Evolutionary conservation across 768 basidiomycete species (phyloP).

Genomic region (Rhodotorula babjevae): DNA sequence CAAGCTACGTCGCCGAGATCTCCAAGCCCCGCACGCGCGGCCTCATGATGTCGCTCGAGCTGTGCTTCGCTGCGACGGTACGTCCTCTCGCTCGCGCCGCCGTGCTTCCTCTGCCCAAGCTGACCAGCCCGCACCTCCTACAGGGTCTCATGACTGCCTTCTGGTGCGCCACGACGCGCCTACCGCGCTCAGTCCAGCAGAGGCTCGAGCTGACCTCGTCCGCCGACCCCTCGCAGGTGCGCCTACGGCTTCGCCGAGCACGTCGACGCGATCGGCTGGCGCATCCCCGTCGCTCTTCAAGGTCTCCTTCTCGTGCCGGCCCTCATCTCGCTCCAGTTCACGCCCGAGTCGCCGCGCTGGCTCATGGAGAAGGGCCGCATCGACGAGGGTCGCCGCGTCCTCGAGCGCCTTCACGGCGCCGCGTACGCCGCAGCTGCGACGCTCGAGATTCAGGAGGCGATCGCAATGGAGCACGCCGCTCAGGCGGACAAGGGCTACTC

Average conservation of each 20-base stretch:
- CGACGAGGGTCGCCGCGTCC: constrained; percentile 35
- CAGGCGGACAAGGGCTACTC: constrained; percentile 9
- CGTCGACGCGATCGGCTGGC: constrained; percentile 30
- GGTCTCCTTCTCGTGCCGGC: constrained; percentile 35
- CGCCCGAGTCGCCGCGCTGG: constrained; percentile 41
- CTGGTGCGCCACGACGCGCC: constrained; percentile 28
- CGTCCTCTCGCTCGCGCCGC: neutral
- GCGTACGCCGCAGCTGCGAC: constrained; percentile 36
- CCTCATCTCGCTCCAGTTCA: constrained; percentile 39
- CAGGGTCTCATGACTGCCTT: constrained; percentile 39
- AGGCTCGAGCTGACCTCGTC: no score
- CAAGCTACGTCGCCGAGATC: constrained; percentile 33
- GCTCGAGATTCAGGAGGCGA: constrained; percentile 39
- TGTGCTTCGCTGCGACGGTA: neutral
- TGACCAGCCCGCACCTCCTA: neutral
- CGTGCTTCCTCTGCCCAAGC: neutral
- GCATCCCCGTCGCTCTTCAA: constrained; percentile 39
- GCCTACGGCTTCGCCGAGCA: constrained; percentile 16
- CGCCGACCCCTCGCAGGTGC: no score
- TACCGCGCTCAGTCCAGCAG: no score
- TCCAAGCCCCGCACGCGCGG: constrained; percentile 37
- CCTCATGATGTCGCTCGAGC: constrained; percentile 23
- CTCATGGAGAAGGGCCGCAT: constrained; percentile 36
- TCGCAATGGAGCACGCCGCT: constrained; percentile 37
- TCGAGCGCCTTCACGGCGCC: constrained; percentile 37